Evolutionary conservation across 208 protist genomes (phyloP), one percentile per base, ranked within the genome.

Genomic region (Leishmania major): DNA sequence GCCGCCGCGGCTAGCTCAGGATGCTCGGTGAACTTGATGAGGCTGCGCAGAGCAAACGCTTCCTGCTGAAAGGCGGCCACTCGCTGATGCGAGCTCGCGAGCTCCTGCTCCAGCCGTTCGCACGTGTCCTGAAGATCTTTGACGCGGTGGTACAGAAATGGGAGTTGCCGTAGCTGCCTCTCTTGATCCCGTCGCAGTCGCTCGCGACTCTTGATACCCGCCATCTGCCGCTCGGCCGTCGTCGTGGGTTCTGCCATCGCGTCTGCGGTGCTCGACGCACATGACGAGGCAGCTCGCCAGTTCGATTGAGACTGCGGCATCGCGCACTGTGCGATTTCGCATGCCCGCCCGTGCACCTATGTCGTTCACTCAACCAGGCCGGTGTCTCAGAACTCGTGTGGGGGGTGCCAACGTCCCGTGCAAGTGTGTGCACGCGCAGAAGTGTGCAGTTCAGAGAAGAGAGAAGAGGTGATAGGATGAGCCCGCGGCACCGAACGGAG

Each of bases 41-140:
- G 85, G 17, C 43, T 85, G 43, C 86, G 89, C 43, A 94, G 81
- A 15, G 89, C 74, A 11, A 79, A 75, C 37, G 85, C 74, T 70
- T 95, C 92, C 31, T 94, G 83, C 55, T 82, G 86, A 40, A 90
- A 89, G 11, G 70, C 86, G 37, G 64, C 67, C 55, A 87, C 69
- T 31, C 80, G 82, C 40, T 84, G 82, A n/a, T 76, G 88, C 49
- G 84, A 80, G 51, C 78, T 74, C 3, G 81, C 85, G 8, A 91
- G 79, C 37, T 90, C 84, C n/a, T 82, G 80, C 59, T 89, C 90
- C 28, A 91, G 80, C 13, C 82, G 66, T 59, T 81, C 84, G 40
- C 81, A 82, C 17, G 77, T 78, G 8, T 55, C 35, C 17, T 90
- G 84, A 25, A 89, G 59, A 35, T 77, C 80, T 40, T 82, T 45